Evolutionary conservation across 2,329 filamentous ascomycete genomes (phyloP).

Genomic region (Phialocephala subalpina): DNA sequence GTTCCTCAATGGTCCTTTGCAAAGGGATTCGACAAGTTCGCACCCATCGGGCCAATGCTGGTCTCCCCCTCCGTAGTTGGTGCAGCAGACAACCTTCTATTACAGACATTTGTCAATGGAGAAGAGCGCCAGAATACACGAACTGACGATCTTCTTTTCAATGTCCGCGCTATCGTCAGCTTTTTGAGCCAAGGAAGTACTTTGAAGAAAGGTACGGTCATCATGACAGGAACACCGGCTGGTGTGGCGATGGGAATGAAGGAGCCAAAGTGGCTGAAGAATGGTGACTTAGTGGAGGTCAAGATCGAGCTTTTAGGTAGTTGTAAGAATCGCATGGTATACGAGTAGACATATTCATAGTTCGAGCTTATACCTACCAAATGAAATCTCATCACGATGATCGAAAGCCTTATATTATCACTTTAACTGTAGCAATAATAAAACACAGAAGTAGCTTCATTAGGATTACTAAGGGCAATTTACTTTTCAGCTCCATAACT

Average conservation of each 20-base stretch:
- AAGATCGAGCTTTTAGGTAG: slow-evolving; percentile 30
- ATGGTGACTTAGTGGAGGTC: slow-evolving; percentile 33
- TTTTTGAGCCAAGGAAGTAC: slow-evolving; percentile 57
- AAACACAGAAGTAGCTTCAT: no score
- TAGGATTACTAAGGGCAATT: no score
- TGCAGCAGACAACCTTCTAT: slow-evolving; percentile 28
- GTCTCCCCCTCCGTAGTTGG: slow-evolving; percentile 39
- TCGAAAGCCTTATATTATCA: no score
- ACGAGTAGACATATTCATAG: no score
- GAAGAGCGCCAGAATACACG: slow-evolving; percentile 51
- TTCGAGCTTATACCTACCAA: no score
- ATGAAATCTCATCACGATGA: no score
- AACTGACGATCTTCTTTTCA: slow-evolving; percentile 56
- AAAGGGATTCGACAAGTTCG: slow-evolving; percentile 55
- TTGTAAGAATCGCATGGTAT: slow-evolving; percentile 21
- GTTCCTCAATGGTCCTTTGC: slow-evolving; percentile 53
- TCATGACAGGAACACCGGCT: slow-evolving; percentile 59
- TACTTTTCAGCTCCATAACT: no score
- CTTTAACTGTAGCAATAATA: no score
- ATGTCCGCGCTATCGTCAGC: slow-evolving; percentile 52
- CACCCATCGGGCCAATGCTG: slow-evolving; percentile 52
- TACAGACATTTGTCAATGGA: slow-evolving; percentile 53
- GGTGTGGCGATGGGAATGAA: slow-evolving; percentile 49
- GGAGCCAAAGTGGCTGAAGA: slow-evolving; percentile 35
- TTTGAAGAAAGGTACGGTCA: slow-evolving; percentile 55